Percentiles rank a stretch among this genome's conserved stretches.
Conservation (phyloP, 2,329 filamentous ascomycete species). For the Pezicula carpinea region DNA sequence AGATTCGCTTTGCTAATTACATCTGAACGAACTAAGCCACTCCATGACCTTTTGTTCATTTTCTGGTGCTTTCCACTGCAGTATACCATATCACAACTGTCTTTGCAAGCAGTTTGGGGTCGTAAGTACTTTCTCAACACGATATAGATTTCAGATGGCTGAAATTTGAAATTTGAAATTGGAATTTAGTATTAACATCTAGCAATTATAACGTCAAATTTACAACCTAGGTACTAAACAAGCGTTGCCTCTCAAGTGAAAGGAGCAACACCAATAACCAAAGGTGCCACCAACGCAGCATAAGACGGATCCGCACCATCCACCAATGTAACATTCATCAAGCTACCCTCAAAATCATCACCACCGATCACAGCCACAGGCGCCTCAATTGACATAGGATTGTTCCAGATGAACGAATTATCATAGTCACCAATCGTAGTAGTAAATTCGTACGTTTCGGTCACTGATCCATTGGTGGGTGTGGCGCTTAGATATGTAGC, state of each 20-base stretch:
- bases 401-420: slow-evolving; percentile 16
- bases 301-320: slow-evolving; percentile 11
- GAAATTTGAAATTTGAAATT: too few relatives aligned
- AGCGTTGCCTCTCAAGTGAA: not conserved
- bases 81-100: too few relatives aligned
- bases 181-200: too few relatives aligned
- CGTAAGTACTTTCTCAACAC: too few relatives aligned
- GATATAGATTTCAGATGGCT: too few relatives aligned
- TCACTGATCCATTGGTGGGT: slow-evolving; percentile 1
- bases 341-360: slow-evolving; percentile 13
- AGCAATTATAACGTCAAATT: too few relatives aligned
- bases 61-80: too few relatives aligned
- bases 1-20: too few relatives aligned
- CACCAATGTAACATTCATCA: slow-evolving; percentile 14
- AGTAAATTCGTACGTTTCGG: slow-evolving; percentile 16
- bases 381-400: slow-evolving; percentile 20
- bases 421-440: slow-evolving; percentile 13
- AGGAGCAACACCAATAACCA: slow-evolving; percentile 12
- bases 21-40: too few relatives aligned
- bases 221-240: too few relatives aligned
- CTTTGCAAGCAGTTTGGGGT: too few relatives aligned
- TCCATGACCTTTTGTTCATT: too few relatives aligned
- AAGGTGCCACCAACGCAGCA: slow-evolving; percentile 6
- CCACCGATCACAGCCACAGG: slow-evolving; percentile 17
- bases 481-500: slow-evolving; percentile 28